Conservation (phyloP, 164 flowering plant genomes). For the Buxus sempervirens region DNA sequence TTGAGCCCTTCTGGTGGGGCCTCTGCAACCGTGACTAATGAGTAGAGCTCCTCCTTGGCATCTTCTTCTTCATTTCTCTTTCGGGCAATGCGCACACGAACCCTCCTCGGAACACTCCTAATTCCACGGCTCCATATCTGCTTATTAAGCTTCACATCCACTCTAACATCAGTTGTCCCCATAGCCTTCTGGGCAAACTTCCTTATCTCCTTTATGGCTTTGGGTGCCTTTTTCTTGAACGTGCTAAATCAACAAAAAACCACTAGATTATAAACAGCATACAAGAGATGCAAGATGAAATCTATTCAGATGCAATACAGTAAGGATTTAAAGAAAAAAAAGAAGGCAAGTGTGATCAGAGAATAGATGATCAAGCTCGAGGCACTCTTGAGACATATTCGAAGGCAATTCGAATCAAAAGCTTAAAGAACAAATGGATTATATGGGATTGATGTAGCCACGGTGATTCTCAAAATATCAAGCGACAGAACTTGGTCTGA, state of each 20-base stretch:
- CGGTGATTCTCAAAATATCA: too few relatives aligned
- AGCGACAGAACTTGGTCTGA: too few relatives aligned
- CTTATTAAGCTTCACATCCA: conserved; percentile 50
- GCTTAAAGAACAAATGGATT: too few relatives aligned
- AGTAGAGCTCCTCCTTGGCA: conserved; percentile 55
- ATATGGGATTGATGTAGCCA: too few relatives aligned
- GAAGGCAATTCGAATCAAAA: too few relatives aligned
- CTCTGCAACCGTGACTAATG: conserved; percentile 53
- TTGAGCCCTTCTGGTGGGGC: conserved; percentile 40
- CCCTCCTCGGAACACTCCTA: conserved; percentile 41
- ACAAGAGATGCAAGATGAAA: background rate
- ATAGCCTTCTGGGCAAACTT: conserved; percentile 37
- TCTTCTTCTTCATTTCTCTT: conserved; percentile 58
- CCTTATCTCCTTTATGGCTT: conserved; percentile 38
- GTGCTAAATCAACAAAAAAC: conserved; percentile 21
- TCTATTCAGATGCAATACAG: too few relatives aligned
- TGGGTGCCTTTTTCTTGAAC: conserved; percentile 43
- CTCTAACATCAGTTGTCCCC: conserved; percentile 38
- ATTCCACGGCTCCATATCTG: conserved; percentile 55
- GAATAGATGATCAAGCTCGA: too few relatives aligned
- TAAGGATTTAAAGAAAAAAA: too few relatives aligned
- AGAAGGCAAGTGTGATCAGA: too few relatives aligned
- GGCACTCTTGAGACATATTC: too few relatives aligned
- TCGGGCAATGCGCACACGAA: conserved; percentile 42
- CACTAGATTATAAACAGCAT: background rate